phyloP scores from a whole-genome alignment of 148 eudicot genomes.

The Cornus controversa region DNA sequence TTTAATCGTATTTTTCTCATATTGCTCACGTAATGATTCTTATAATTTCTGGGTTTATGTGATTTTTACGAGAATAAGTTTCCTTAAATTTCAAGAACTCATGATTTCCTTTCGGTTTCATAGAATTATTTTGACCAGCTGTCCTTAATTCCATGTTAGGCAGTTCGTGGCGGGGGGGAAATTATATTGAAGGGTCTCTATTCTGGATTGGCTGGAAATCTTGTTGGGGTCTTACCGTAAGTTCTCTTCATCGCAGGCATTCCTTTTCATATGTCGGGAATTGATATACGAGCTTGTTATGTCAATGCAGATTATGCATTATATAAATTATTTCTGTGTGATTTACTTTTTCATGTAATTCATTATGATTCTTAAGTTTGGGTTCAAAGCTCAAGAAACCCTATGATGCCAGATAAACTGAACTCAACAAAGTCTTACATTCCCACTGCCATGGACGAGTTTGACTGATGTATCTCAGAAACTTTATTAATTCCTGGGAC shows the following conservation, averaged over 20 bases:
- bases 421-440: background rate
- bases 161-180: conserved; percentile 68
- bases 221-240: conserved; percentile 82
- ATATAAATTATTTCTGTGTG: background rate
- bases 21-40: background rate
- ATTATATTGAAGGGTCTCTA: conserved; percentile 73
- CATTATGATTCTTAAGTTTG: background rate
- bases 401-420: background rate
- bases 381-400: background rate
- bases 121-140: background rate
- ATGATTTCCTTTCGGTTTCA: background rate
- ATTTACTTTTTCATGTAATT: background rate
- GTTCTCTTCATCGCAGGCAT: conserved; percentile 19
- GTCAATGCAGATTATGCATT: conserved; percentile 2
- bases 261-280: background rate
- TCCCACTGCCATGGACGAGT: background rate
- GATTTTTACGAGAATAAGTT: background rate
- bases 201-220: conserved; percentile 79
- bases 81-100: background rate
- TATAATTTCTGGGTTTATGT: background rate
- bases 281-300: background rate
- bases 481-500: too few species aligned
- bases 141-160: conserved; percentile 30
- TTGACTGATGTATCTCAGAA: background rate
- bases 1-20: background rate